Conservation (phyloP, 2,329 filamentous ascomycete species). For the Sordariomycetes sp. region DNA sequence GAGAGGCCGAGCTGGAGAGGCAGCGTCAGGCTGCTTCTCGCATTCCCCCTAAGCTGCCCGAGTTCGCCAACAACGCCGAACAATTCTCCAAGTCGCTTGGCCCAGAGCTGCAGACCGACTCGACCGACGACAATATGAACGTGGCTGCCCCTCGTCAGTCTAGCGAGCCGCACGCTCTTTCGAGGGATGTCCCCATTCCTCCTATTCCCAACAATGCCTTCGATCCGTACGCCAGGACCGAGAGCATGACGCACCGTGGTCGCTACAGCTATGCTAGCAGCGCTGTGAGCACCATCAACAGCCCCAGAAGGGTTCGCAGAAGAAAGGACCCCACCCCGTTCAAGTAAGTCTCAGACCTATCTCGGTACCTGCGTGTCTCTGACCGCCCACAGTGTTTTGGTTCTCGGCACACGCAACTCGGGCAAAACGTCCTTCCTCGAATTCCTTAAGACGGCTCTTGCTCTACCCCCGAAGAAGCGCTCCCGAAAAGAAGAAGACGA, state of each 20-base stretch:
- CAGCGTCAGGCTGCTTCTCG: slow-evolving; percentile 38
- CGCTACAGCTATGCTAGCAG: slow-evolving; percentile 95
- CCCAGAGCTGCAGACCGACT: slow-evolving; percentile 53
- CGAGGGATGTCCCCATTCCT: slow-evolving; percentile 38
- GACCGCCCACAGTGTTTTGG: slow-evolving; percentile 58
- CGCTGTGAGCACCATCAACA: slow-evolving; percentile 84
- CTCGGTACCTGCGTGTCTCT: neutral
- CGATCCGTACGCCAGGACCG: slow-evolving; percentile 73
- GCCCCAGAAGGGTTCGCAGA: slow-evolving; percentile 80
- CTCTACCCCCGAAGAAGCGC: slow-evolving; percentile 73
- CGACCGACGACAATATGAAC: slow-evolving; percentile 20
- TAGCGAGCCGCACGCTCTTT: slow-evolving; percentile 26
- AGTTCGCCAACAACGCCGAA: slow-evolving; percentile 39
- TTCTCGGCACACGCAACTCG: slow-evolving; percentile 77
- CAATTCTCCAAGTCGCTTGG: slow-evolving; percentile 34
- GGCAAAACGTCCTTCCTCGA: slow-evolving; percentile 97
- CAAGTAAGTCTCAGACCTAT: slow-evolving; percentile 52
- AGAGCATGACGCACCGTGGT: slow-evolving; percentile 95
- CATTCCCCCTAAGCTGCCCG: slow-evolving; percentile 40
- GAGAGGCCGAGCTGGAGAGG: slow-evolving; percentile 40
- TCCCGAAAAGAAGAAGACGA: slow-evolving; percentile 49
- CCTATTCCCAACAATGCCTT: slow-evolving; percentile 53
- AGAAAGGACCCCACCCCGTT: slow-evolving; percentile 97
- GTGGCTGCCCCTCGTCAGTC: slow-evolving; percentile 22
- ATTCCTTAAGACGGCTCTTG: slow-evolving; percentile 81